phyloP scores from a whole-genome alignment of 169 alveolate genomes.

The Eimeria tenella region DNA sequence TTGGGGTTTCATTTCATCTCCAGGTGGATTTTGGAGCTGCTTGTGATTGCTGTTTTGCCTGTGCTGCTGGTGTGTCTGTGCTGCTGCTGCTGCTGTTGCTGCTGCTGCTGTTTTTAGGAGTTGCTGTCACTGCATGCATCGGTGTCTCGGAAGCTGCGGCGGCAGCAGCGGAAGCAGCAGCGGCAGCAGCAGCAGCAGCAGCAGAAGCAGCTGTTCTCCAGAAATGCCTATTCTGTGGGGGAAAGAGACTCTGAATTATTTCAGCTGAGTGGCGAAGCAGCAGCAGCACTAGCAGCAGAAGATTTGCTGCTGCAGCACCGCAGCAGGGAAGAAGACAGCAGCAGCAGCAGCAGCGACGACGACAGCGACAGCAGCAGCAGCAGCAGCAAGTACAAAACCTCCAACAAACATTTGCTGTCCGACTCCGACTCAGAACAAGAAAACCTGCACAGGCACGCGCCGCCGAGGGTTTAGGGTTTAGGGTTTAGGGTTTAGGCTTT shows the following conservation, averaged over 20 bases:
- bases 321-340: slow-evolving; percentile 5
- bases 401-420: neutral
- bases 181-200: slow-evolving; percentile 46
- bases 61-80: neutral
- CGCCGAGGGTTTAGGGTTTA: no score
- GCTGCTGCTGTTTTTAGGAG: neutral
- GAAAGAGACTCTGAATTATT: slow-evolving; percentile 69
- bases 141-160: slow-evolving; percentile 40
- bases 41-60: neutral
- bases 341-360: no score
- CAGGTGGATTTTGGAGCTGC: no score
- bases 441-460: no score
- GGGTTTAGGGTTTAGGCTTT: no score
- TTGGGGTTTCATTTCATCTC: neutral
- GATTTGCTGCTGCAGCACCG: slow-evolving; percentile 11
- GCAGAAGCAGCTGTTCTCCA: slow-evolving; percentile 23
- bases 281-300: neutral
- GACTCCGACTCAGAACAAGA: neutral
- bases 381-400: no score
- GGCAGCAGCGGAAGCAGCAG: slow-evolving; percentile 55
- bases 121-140: slow-evolving; percentile 15
- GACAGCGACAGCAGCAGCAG: no score
- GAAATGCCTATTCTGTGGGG: slow-evolving; percentile 7
- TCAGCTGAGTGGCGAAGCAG: neutral
- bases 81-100: neutral